phyloP scores from a whole-genome alignment of 2,329 filamentous ascomycete genomes.

The Penicillium sclerotigenum region DNA sequence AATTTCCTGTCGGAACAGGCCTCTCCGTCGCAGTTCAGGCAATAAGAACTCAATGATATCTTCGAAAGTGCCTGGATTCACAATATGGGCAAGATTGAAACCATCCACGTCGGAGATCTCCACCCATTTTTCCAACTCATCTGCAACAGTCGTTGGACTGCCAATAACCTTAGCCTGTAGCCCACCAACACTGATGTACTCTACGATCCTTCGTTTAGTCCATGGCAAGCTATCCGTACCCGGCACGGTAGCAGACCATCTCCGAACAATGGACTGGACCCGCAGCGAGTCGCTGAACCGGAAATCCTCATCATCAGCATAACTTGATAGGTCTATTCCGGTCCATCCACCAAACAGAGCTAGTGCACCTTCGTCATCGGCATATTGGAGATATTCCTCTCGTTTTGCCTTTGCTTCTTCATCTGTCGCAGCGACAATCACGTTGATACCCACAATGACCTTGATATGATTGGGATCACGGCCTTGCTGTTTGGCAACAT shows the following conservation, averaged over 20 bases:
- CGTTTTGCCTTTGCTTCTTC: constrained; percentile 41
- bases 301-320: constrained; percentile 42
- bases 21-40: constrained; percentile 15
- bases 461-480: constrained; percentile 27
- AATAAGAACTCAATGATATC: constrained; percentile 23
- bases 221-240: constrained; percentile 32
- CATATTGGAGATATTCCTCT: constrained; percentile 39
- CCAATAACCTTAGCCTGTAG: constrained; percentile 5
- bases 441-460: constrained; percentile 35
- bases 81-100: constrained; percentile 22
- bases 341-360: constrained; percentile 45
- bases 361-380: constrained; percentile 40
- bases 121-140: constrained; percentile 16
- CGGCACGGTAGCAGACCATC: constrained; percentile 35
- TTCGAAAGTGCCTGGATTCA: constrained; percentile 21
- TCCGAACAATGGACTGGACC: constrained; percentile 31
- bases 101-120: constrained; percentile 22
- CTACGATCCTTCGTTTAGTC: constrained; percentile 27
- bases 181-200: constrained; percentile 22
- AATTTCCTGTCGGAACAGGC: not conserved
- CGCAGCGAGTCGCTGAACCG: constrained; percentile 33
- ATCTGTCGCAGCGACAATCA: constrained; percentile 42
- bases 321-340: constrained; percentile 25
- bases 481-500: constrained; percentile 32
- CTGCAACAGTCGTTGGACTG: constrained; percentile 3